Evolutionary conservation across 192 early-diverging fungal genomes (phyloP).

Genomic region (Cetraspora pellucida): DNA sequence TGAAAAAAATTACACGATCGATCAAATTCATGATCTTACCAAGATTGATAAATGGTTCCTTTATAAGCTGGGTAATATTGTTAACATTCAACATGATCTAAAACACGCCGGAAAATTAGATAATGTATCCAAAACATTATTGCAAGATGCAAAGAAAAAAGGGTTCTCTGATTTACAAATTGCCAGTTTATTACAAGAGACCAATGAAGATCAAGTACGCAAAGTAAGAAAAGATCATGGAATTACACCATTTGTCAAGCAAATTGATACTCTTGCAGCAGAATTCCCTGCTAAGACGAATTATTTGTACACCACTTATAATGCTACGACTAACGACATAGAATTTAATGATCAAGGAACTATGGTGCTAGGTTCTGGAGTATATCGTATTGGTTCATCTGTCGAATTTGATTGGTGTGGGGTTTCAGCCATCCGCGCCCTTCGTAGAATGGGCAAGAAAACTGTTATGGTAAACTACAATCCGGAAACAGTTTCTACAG

Average conservation of each 20-base stretch:
- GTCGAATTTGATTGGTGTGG: conserved; percentile 99
- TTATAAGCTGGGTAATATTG: conserved; percentile 88
- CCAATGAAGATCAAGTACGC: conserved; percentile 88
- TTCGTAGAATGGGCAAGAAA: conserved; percentile 84
- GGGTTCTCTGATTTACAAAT: conserved; percentile 96
- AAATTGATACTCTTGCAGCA: conserved; percentile 97
- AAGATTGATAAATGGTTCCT: conserved; percentile 98
- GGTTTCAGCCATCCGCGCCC: conserved; percentile 92
- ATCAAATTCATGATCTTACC: conserved; percentile 88
- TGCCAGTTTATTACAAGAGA: conserved; percentile 60
- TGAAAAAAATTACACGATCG: conserved; percentile 89
- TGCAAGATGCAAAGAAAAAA: conserved; percentile 86
- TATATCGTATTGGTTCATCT: conserved; percentile 97
- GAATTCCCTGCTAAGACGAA: conserved; percentile 99
- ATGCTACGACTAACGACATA: conserved; percentile 91
- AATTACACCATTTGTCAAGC: conserved; percentile 95
- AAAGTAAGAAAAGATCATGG: conserved; percentile 76
- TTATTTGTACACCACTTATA: conserved; percentile 99
- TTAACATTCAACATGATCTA: conserved; percentile 68
- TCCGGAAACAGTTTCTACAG: conserved; percentile 99
- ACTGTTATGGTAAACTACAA: conserved; percentile 99
- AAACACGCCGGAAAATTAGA: conserved; percentile 62
- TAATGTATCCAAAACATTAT: conserved; percentile 58
- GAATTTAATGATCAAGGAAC: conserved; percentile 90
- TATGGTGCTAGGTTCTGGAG: conserved; percentile 97